phyloP scores from a whole-genome alignment of 176 grass and related monocot genomes.

The Rhynchospora pubera region DNA sequence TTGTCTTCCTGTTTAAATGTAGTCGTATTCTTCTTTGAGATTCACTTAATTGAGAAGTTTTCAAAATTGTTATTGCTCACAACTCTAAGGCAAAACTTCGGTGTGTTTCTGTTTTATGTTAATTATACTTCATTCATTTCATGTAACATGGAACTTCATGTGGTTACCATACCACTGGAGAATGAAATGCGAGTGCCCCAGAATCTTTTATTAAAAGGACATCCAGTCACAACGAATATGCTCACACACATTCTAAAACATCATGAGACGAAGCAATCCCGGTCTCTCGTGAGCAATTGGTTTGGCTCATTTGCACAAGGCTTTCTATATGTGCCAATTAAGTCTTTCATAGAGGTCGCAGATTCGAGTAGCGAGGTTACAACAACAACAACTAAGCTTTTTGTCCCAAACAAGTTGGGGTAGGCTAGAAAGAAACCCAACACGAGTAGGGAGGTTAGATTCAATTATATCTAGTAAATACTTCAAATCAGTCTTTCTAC shows the following conservation, averaged over 20 bases:
- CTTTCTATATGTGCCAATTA: too few relatives aligned
- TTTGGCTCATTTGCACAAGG: too few relatives aligned
- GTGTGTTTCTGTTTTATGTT: background rate
- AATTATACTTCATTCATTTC: background rate
- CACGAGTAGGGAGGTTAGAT: too few relatives aligned
- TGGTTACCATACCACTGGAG: background rate
- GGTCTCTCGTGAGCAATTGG: too few relatives aligned
- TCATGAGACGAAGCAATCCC: background rate
- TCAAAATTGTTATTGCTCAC: background rate
- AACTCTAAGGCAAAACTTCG: too few relatives aligned
- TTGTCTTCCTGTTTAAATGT: background rate
- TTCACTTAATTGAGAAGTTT: background rate
- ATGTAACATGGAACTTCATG: background rate
- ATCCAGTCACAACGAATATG: background rate
- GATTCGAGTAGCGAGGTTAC: too few relatives aligned
- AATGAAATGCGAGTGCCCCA: background rate
- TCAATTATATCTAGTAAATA: too few relatives aligned
- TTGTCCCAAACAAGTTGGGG: too few relatives aligned
- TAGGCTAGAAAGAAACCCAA: too few relatives aligned
- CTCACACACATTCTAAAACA: background rate
- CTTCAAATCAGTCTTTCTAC: background rate
- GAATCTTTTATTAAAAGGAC: background rate
- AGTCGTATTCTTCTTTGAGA: background rate
- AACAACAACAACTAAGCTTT: too few relatives aligned
- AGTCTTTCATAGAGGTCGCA: too few relatives aligned